phyloP scores from a whole-genome alignment of 2,329 filamentous ascomycete genomes.

The Rutstroemia sp. region DNA sequence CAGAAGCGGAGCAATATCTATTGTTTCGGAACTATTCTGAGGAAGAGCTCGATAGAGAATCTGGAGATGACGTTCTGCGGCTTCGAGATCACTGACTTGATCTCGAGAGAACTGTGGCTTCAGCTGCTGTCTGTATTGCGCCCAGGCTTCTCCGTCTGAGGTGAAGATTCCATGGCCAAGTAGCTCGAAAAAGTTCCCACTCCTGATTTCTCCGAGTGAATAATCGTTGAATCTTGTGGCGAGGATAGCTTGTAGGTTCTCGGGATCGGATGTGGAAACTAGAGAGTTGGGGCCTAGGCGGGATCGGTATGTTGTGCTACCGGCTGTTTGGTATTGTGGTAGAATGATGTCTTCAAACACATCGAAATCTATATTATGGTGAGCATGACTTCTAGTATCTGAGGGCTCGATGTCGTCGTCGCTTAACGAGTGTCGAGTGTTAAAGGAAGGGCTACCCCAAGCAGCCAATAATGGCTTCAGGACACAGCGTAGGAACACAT shows the following conservation, averaged over 20 bases:
- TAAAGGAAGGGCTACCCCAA: too few relatives aligned
- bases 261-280: constrained; percentile 35
- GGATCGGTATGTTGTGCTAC: constrained; percentile 12
- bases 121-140: constrained; percentile 32
- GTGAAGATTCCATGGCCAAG: constrained; percentile 36
- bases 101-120: constrained; percentile 32
- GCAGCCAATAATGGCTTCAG: too few relatives aligned
- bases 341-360: constrained; percentile 20
- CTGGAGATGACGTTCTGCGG: constrained; percentile 44
- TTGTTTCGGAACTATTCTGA: constrained; percentile 28
- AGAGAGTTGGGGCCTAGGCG: constrained; percentile 27
- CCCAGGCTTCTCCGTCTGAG: constrained; percentile 32
- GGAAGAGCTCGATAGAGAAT: constrained; percentile 23
- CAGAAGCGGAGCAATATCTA: constrained; percentile 33
- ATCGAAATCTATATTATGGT: constrained; percentile 15
- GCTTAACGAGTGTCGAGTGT: too few relatives aligned
- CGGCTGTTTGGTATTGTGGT: constrained; percentile 9
- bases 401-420: too few relatives aligned
- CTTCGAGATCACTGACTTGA: constrained; percentile 30
- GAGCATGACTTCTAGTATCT: not conserved
- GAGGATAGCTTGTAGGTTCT: constrained; percentile 28
- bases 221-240: constrained; percentile 31
- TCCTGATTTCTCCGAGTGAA: constrained; percentile 28
- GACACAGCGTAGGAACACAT: too few relatives aligned
- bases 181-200: constrained; percentile 23